Evolutionary conservation across 75 land plant genomes (phyloP).

Genomic region (Larix kaempferi): DNA sequence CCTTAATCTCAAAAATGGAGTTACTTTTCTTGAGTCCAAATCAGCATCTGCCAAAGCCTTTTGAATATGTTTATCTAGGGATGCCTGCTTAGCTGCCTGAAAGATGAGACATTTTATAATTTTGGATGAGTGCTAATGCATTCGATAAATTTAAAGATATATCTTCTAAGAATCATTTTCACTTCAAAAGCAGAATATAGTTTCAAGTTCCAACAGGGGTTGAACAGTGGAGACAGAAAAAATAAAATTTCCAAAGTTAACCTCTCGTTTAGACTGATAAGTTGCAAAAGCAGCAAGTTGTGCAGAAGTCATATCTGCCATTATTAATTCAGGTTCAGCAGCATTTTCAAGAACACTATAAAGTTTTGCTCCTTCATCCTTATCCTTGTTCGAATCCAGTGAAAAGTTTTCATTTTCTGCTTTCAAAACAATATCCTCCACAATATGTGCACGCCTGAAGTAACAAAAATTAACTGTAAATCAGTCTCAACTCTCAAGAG

Average conservation of each 20-base stretch:
- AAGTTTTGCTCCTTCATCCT: constrained; percentile 70
- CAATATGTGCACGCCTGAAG: constrained; percentile 40
- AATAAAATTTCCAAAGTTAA: constrained; percentile 7
- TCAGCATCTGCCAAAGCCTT: constrained; percentile 61
- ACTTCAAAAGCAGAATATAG: no score
- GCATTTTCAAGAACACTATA: constrained; percentile 59
- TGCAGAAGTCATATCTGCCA: constrained; percentile 79
- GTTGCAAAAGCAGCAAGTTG: constrained; percentile 55
- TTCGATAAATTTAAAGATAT: background rate
- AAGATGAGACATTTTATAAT: background rate
- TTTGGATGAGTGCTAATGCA: background rate
- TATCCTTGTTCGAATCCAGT: constrained; percentile 26
- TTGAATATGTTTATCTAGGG: constrained; percentile 43
- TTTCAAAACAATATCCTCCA: constrained; percentile 47
- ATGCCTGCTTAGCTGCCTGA: constrained; percentile 48
- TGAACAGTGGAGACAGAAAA: background rate
- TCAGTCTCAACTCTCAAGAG: background rate
- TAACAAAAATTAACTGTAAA: background rate
- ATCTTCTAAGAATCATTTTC: no score
- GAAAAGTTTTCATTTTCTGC: constrained; percentile 16
- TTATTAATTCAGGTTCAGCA: constrained; percentile 75
- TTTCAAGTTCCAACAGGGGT: no score
- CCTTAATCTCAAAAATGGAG: constrained; percentile 63
- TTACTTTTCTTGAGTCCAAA: constrained; percentile 55
- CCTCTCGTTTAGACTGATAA: constrained; percentile 67